These are phyloP conservation scores for Xanthoconium stramineum DNA, from an alignment of 768 basidiomycete genomes.

Conservation along the genomic window DNA sequence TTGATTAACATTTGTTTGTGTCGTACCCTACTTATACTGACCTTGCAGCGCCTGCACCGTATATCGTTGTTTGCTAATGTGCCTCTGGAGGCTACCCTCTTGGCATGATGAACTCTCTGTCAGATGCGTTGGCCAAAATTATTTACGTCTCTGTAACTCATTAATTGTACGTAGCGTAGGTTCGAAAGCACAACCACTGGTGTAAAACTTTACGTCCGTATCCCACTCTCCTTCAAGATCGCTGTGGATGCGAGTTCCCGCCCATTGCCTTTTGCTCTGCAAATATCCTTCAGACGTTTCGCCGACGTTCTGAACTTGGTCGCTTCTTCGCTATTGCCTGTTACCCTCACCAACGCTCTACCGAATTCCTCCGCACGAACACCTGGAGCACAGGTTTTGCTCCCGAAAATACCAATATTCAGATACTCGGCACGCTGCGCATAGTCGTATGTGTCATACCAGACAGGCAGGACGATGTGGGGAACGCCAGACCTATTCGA, in stretches of 20 bases:
- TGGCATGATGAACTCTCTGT: too few relatives aligned
- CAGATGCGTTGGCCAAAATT: too few relatives aligned
- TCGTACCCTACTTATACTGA: too few relatives aligned
- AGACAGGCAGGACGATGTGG: constrained; percentile 3
- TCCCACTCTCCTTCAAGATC: background rate
- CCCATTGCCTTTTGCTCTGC: constrained; percentile 5
- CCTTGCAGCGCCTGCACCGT: too few relatives aligned
- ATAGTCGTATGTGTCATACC: constrained; percentile 5
- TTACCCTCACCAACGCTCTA: constrained; percentile 1
- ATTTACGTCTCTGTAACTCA: background rate
- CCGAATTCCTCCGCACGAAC: constrained; percentile 2
- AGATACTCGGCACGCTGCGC: background rate
- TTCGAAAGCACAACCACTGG: background rate
- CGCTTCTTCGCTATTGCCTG: constrained; percentile 6
- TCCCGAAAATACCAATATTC: too few relatives aligned
- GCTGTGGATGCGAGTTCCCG: background rate
- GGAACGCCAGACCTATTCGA: constrained; percentile 9
- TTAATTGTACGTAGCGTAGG: background rate
- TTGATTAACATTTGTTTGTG: too few relatives aligned
- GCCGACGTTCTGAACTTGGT: background rate
- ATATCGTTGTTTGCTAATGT: too few relatives aligned
- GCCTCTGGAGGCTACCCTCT: too few relatives aligned
- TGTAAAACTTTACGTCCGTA: too few relatives aligned
- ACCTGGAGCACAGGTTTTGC: background rate
- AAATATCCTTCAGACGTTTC: background rate